phyloP scores from a whole-genome alignment of 768 basidiomycete genomes.

The Suillus variegatus region DNA sequence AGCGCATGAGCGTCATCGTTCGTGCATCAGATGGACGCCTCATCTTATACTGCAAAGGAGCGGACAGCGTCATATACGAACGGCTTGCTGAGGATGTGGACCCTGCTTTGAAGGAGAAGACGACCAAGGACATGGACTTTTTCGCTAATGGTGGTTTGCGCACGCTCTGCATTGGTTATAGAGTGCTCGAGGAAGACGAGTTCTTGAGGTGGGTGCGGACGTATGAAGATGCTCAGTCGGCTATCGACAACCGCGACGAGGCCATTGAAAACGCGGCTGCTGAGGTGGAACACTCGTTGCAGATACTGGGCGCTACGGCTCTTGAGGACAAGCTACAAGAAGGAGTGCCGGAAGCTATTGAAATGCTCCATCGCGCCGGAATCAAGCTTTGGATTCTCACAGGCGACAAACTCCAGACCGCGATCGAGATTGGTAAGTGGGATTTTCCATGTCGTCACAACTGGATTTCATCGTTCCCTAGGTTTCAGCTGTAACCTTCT shows the following conservation, averaged over 20 bases:
- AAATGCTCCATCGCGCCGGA: conserved; percentile 85
- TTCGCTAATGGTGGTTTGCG: conserved; percentile 93
- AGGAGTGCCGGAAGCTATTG: conserved; percentile 96
- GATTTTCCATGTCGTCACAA: conserved; percentile 4
- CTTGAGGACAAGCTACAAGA: conserved; percentile 97
- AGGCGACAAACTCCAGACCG: conserved; percentile 97
- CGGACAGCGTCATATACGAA: conserved; percentile 92
- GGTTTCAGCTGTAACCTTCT: conserved; percentile 93
- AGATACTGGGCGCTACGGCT: conserved; percentile 93
- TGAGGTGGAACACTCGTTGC: conserved; percentile 76
- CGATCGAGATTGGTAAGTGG: conserved; percentile 83
- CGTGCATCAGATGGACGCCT: conserved; percentile 82
- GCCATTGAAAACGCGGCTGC: conserved; percentile 89
- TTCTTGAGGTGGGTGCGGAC: conserved; percentile 76
- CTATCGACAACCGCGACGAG: conserved; percentile 82
- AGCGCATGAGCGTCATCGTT: conserved; percentile 93
- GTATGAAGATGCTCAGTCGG: conserved; percentile 81
- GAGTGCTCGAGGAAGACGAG: conserved; percentile 79
- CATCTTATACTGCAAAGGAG: conserved; percentile 93
- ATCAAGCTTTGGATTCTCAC: conserved; percentile 99
- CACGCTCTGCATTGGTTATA: conserved; percentile 87
- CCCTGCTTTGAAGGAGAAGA: conserved; percentile 68
- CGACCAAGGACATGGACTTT: conserved; percentile 84
- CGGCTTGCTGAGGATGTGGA: conserved; percentile 81
- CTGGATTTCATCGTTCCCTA: conserved; percentile 16